phyloP scores from a whole-genome alignment of 345 rosid species.

The Lagerstroemia speciosa region DNA sequence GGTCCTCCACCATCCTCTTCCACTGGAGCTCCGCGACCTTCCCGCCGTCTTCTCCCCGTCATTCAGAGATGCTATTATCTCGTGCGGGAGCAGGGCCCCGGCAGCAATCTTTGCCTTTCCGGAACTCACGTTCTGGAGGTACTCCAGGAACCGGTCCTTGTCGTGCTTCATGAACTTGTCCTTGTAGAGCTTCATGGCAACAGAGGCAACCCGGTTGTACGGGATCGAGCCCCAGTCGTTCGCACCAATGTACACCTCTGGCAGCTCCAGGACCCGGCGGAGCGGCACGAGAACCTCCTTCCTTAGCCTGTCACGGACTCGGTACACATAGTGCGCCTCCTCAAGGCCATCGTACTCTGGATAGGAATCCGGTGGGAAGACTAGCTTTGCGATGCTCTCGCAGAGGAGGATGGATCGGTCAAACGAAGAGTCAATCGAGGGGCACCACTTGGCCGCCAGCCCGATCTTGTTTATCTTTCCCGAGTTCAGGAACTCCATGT shows the following conservation, averaged over 20 bases:
- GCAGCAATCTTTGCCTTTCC: constrained; percentile 49
- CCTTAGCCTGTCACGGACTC: constrained; percentile 53
- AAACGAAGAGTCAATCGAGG: constrained; percentile 47
- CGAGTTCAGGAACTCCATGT: constrained; percentile 22
- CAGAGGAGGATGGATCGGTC: constrained; percentile 40
- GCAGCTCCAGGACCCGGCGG: constrained; percentile 40
- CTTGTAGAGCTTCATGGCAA: constrained; percentile 56
- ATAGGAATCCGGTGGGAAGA: constrained; percentile 31
- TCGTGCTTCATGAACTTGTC: constrained; percentile 43
- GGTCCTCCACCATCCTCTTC: constrained; percentile 58
- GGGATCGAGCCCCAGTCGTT: constrained; percentile 40
- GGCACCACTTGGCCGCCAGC: constrained; percentile 71
- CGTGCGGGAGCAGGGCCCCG: constrained; percentile 61
- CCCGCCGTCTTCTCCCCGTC: constrained; percentile 28
- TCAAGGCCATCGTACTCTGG: constrained; percentile 48
- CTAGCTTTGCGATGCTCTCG: constrained; percentile 44
- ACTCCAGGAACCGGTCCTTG: constrained; percentile 28
- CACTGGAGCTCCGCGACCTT: constrained; percentile 50
- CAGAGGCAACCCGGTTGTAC: constrained; percentile 44
- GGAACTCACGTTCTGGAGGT: constrained; percentile 28
- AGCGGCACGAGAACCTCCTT: constrained; percentile 50
- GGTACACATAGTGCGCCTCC: constrained; percentile 53
- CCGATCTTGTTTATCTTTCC: constrained; percentile 28
- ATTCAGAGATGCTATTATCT: constrained; percentile 28
- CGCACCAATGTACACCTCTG: constrained; percentile 51